These are phyloP conservation scores for Phytophthora fragariaefolia DNA, from an alignment of 352 stramenopile genomes.

Conservation along the genomic window DNA sequence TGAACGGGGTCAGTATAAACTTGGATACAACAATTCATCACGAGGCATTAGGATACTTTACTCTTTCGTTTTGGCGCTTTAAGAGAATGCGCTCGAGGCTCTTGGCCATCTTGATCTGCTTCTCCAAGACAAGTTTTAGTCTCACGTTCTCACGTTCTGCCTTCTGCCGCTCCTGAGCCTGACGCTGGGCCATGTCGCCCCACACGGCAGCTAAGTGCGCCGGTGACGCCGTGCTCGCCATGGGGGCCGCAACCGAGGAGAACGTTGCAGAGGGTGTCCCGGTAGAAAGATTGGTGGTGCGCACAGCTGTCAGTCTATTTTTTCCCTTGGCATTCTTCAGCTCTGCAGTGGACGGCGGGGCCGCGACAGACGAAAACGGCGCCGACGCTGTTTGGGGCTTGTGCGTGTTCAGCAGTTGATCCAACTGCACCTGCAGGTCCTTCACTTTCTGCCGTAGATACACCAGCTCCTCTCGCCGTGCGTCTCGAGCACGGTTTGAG, in stretches of 20 bases:
- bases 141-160: constrained; percentile 55
- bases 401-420: constrained; percentile 27
- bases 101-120: constrained; percentile 57
- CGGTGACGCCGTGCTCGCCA: constrained; percentile 21
- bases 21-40: constrained; percentile 19
- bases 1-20: constrained; percentile 29
- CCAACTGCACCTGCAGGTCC: constrained; percentile 43
- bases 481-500: constrained; percentile 42
- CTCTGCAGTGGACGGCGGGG: constrained; percentile 17
- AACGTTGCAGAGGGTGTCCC: constrained; percentile 29
- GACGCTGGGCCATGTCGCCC: constrained; percentile 49
- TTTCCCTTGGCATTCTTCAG: constrained; percentile 21
- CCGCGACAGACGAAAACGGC: constrained; percentile 38
- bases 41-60: constrained; percentile 34
- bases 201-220: constrained; percentile 43
- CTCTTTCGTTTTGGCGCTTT: constrained; percentile 45
- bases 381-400: constrained; percentile 36
- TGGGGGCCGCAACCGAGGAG: constrained; percentile 32
- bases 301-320: constrained; percentile 16
- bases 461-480: constrained; percentile 41
- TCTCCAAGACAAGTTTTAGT: constrained; percentile 54
- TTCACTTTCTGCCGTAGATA: constrained; percentile 48
- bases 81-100: constrained; percentile 45
- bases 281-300: constrained; percentile 15
- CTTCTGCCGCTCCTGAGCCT: constrained; percentile 45